Percentiles rank a stretch among this genome's conserved stretches.
Conservation (phyloP, 2,329 filamentous ascomycete genomes). For the Dichotomopilus funicola region DNA sequence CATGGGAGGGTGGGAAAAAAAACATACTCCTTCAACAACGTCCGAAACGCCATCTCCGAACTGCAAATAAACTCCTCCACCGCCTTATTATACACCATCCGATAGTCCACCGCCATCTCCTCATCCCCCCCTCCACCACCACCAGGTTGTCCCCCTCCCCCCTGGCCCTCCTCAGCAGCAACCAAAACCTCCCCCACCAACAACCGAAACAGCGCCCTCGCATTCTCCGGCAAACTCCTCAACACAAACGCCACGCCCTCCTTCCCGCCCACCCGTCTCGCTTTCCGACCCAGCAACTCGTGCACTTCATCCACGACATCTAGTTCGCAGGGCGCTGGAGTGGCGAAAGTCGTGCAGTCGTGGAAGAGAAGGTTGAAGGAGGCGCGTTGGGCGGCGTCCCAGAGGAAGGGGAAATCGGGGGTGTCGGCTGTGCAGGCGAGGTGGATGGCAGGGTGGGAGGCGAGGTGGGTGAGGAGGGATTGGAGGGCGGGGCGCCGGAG, state of each 20-base stretch:
- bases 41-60: constrained; percentile 92
- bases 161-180: constrained; percentile 47
- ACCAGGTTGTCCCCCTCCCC: constrained; percentile 40
- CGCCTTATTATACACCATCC: constrained; percentile 88
- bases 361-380: constrained; percentile 86
- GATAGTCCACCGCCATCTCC: constrained; percentile 75
- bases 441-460: constrained; percentile 63
- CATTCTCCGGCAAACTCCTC: constrained; percentile 85
- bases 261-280: constrained; percentile 74
- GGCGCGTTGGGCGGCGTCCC: constrained; percentile 80
- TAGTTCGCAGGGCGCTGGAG: constrained; percentile 60
- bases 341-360: constrained; percentile 83
- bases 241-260: constrained; percentile 90
- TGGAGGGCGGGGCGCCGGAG: constrained; percentile 68
- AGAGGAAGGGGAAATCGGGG: constrained; percentile 78
- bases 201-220: constrained; percentile 76
- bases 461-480: constrained; percentile 67
- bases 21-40: constrained; percentile 79
- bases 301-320: constrained; percentile 89
- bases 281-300: constrained; percentile 73
- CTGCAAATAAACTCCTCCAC: constrained; percentile 96
- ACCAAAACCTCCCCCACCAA: constrained; percentile 79
- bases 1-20: not conserved
- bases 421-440: constrained; percentile 80
- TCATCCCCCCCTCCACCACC: constrained; percentile 40